Conservation (phyloP, 495 filamentous ascomycete species). For the Aspergillus bridgeri region DNA sequence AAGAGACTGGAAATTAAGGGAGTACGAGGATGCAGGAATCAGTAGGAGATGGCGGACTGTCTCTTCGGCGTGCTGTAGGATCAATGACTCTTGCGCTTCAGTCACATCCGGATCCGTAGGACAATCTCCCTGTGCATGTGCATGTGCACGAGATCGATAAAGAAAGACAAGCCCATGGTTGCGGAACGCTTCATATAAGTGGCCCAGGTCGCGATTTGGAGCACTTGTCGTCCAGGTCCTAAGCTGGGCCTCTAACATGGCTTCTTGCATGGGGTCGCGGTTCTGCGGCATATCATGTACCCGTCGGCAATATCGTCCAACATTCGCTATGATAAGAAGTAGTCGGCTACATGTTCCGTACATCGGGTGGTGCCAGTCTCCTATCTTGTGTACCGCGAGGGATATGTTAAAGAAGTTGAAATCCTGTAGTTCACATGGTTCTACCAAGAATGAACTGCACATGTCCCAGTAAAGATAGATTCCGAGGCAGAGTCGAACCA, state of each 20-base stretch:
- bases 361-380: conserved; percentile 15
- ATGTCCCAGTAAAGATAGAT: conserved; percentile 20
- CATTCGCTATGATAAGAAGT: conserved; percentile 13
- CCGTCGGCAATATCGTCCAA: conserved; percentile 16
- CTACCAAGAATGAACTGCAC: conserved; percentile 14
- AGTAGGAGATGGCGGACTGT: conserved; percentile 12
- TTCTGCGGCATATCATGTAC: conserved; percentile 6
- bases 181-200: conserved; percentile 16
- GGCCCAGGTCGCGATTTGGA: conserved; percentile 11
- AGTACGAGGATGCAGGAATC: conserved; percentile 9
- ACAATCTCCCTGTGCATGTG: neutral
- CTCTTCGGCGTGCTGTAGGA: conserved; percentile 14
- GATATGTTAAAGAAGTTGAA: conserved; percentile 9
- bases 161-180: conserved; percentile 15
- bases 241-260: conserved; percentile 11
- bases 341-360: conserved; percentile 11
- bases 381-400: conserved; percentile 11
- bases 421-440: conserved; percentile 8
- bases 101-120: conserved; percentile 4
- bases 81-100: conserved; percentile 15
- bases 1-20: conserved; percentile 15
- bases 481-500: conserved; percentile 10
- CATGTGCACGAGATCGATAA: conserved; percentile 14
- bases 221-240: conserved; percentile 7
- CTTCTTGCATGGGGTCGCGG: conserved; percentile 12